Evolutionary conservation across 257 asterid genomes (phyloP).

Genomic region (Solanum chmielewskii): DNA sequence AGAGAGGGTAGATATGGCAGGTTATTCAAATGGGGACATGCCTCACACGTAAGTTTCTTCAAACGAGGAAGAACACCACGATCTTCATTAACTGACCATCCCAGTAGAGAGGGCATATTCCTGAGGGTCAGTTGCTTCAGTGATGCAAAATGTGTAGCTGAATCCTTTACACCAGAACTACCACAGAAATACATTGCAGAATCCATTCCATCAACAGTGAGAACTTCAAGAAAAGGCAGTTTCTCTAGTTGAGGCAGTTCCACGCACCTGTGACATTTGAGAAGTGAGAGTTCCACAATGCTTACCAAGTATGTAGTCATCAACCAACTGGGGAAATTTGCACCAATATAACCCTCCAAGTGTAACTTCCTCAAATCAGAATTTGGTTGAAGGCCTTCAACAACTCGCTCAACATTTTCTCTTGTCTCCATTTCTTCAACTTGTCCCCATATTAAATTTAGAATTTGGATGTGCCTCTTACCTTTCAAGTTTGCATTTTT

Average conservation of each 20-base stretch:
- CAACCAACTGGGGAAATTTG: not conserved
- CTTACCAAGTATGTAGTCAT: not conserved
- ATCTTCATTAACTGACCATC: conserved; percentile 1
- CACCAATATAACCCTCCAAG: conserved; percentile 1
- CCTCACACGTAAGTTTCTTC: not conserved
- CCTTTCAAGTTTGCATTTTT: not conserved
- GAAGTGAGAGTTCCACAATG: not conserved
- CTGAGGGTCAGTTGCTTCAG: not conserved
- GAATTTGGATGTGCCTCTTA: not conserved
- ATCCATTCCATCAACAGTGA: conserved; percentile 3
- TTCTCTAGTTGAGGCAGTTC: conserved; percentile 2
- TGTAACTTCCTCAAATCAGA: not conserved
- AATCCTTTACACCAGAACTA: not conserved
- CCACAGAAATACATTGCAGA: conserved; percentile 1
- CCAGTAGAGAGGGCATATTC: not conserved
- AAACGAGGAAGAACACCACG: not conserved
- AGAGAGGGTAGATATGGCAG: not conserved
- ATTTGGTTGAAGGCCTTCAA: not conserved
- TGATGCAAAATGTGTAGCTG: not conserved
- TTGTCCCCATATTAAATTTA: not conserved
- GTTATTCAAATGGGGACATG: conserved; percentile 1
- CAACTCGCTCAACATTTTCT: not conserved
- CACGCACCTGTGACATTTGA: not conserved
- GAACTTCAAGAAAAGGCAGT: not conserved
- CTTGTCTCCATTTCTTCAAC: not conserved